These are phyloP conservation scores for Lavandula angustifolia DNA, from an alignment of 257 asterid species.

Conservation along the genomic window DNA sequence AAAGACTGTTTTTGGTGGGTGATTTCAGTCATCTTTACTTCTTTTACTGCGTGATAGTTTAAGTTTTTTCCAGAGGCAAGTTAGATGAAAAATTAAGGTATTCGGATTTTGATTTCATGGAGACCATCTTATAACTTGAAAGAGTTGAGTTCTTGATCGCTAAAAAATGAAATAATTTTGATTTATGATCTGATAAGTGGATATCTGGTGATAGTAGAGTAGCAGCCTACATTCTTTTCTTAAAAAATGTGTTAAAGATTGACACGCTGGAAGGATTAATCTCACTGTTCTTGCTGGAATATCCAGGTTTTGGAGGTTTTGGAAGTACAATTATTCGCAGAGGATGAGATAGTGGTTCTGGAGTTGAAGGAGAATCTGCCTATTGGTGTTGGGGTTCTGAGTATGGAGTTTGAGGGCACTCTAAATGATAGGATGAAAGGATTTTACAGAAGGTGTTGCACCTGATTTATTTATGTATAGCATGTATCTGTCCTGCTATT, in stretches of 20 bases:
- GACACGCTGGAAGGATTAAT: background rate
- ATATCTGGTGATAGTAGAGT: background rate
- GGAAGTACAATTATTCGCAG: constrained; percentile 57
- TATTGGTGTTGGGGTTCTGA: constrained; percentile 64
- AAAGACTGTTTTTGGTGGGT: background rate
- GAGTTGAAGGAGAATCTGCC: constrained; percentile 77
- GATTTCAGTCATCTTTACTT: background rate
- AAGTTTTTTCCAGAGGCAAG: background rate
- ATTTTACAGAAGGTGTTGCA: constrained; percentile 75
- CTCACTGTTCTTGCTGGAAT: background rate
- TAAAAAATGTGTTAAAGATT: background rate
- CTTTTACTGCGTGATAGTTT: background rate
- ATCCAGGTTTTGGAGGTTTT: constrained; percentile 52
- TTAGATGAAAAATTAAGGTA: background rate
- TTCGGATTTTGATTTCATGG: background rate
- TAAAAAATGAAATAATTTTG: background rate
- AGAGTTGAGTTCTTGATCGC: background rate
- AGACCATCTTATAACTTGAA: background rate
- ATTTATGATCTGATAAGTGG: constrained; percentile 8
- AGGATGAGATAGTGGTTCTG: constrained; percentile 71
- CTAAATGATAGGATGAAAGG: constrained; percentile 96
- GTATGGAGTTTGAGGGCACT: constrained; percentile 72
- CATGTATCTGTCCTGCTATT: constrained; percentile 14
- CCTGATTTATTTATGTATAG: background rate
- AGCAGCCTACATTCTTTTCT: background rate